Evolutionary conservation across 2,329 filamentous ascomycete genomes (phyloP).

Genomic region (Phyllosticta citrichinensis): DNA sequence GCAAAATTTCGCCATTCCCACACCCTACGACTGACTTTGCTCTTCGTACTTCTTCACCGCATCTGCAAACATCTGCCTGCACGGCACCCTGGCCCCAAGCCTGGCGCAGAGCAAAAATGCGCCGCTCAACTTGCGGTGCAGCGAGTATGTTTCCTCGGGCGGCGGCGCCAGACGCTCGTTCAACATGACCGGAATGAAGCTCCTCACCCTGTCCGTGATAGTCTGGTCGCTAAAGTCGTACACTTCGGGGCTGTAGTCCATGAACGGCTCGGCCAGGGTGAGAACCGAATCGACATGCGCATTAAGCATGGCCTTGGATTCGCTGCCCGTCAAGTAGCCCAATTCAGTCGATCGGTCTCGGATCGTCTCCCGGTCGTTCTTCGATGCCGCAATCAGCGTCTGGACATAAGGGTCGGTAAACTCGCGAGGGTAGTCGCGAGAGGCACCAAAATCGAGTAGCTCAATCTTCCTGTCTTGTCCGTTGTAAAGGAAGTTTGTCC

Average conservation of each 20-base stretch:
- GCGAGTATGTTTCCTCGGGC: constrained; percentile 91
- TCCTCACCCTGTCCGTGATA: constrained; percentile 86
- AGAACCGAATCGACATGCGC: constrained; percentile 83
- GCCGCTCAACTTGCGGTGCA: constrained; percentile 90
- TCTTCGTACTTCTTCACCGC: constrained; percentile 32
- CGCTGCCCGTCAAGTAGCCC: constrained; percentile 86
- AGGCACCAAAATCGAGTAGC: constrained; percentile 91
- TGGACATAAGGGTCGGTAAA: constrained; percentile 75
- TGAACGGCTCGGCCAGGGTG: constrained; percentile 87
- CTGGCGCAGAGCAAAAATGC: constrained; percentile 87
- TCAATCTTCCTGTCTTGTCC: constrained; percentile 61
- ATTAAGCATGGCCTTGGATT: constrained; percentile 75
- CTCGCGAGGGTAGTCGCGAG: constrained; percentile 67
- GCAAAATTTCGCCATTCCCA: neutral
- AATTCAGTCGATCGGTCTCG: constrained; percentile 61
- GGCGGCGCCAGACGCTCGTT: constrained; percentile 79
- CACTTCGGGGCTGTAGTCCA: constrained; percentile 58
- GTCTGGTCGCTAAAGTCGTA: constrained; percentile 95
- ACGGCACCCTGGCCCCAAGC: constrained; percentile 72
- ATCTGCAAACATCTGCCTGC: constrained; percentile 66
- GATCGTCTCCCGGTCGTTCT: constrained; percentile 54
- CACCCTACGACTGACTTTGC: neutral
- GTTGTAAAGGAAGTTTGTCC: constrained; percentile 98
- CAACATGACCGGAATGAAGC: constrained; percentile 86
- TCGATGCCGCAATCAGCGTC: constrained; percentile 70